Evolutionary conservation across 208 protist species (phyloP), one percentile per base, ranked within the genome.

Genomic region (Leishmania mexicana): DNA sequence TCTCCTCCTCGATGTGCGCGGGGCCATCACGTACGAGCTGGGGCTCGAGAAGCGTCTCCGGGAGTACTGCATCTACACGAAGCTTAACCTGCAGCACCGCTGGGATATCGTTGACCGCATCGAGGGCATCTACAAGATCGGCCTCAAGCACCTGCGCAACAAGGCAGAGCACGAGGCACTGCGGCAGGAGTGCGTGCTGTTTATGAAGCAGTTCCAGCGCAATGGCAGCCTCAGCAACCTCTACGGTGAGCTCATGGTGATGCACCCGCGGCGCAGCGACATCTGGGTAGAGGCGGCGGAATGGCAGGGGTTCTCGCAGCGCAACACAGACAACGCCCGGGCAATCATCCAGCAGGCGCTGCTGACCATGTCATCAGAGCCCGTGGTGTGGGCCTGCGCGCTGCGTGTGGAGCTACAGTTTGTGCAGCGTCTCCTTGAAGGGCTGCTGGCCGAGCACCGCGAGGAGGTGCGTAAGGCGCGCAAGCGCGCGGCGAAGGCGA

Each of bases 81-180:
- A 95, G 79, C 81, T 97, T 15, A 88, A 89, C 35, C 83, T 97
- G 49, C 85, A 87, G 60, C 93, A 97, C 76, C 95, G 95, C 68
- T 96, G 93, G 92, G 78, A 89, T 45, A 89, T 97, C 31, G 51
- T 96, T 2, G 92, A 96, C 77, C 93, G 95, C 70, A 90, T 96
- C 28, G 93, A 97, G 83, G 80, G 83, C 80, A 92, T 97, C 57
- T 97, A 96, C 83, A 87, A 84, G 35, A 94, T 97, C 73, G 93
- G 93, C 24, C 71, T 96, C 38, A 95, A 94, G 79, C 88, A 96
- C 76, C 79, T 97, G 10, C 88, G 86, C 21, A 87, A 90, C 47
- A 74, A 75, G 49, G 76, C 81, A 6, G 92, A 96, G 75, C 85
- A 83, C 70, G 91, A 96, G 74, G 35, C 83, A 31, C 64, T 96